A percentile compares a stretch with the other conserved stretches of the same genome.
These are phyloP conservation scores for Cystoisospora suis DNA, from an alignment of 169 alveolate species.

Conservation along the genomic window DNA sequence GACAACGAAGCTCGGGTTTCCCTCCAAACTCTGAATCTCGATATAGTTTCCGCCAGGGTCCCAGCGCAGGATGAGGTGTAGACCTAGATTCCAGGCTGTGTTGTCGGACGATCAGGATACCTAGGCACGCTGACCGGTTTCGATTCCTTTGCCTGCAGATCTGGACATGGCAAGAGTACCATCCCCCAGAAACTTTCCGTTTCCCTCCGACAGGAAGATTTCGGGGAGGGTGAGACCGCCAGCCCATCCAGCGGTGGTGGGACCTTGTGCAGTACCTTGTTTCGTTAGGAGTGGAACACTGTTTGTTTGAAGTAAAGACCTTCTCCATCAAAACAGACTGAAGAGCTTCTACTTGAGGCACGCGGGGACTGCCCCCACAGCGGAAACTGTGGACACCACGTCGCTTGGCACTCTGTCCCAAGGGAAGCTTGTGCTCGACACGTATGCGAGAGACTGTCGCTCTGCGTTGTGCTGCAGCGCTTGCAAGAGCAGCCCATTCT, in stretches of 20 bases:
- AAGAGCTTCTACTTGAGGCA: neutral
- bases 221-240: neutral
- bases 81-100: neutral
- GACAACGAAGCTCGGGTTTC: neutral
- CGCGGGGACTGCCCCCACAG: too few species aligned
- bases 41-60: neutral
- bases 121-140: neutral
- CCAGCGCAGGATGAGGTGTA: neutral
- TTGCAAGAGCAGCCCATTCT: too few species aligned
- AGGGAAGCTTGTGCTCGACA: too few species aligned
- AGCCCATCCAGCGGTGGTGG: neutral
- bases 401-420: too few species aligned
- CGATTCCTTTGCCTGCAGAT: neutral
- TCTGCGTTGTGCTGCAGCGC: too few species aligned
- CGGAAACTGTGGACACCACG: too few species aligned
- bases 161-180: conserved; percentile 42
- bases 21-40: neutral
- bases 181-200: conserved; percentile 43
- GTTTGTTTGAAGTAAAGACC: neutral
- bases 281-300: neutral
- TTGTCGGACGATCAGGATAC: neutral
- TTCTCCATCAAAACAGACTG: neutral
- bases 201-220: conserved; percentile 30
- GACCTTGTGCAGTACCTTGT: neutral
- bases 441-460: too few species aligned